Evolutionary conservation across 2,329 filamentous ascomycete species (phyloP).

Genomic region (Harringtonia aguacate): DNA sequence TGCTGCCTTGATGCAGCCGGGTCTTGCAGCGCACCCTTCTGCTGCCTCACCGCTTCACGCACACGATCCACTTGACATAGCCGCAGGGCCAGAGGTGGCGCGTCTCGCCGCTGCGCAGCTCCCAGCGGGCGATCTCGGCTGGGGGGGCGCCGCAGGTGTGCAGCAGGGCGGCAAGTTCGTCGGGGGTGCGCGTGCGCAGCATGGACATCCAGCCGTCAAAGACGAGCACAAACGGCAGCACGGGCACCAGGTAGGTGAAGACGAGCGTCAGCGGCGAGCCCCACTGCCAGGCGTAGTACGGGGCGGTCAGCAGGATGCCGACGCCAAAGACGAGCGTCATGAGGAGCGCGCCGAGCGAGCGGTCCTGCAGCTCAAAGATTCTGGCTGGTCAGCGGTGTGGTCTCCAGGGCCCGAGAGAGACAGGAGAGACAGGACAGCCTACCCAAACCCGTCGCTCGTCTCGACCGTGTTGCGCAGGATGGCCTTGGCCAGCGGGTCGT

Average conservation of each 20-base stretch:
- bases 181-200: conserved; percentile 54
- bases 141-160: conserved; percentile 35
- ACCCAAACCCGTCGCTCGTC: conserved; percentile 55
- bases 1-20: too few species aligned
- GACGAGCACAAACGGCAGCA: conserved; percentile 55
- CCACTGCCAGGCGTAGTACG: conserved; percentile 42
- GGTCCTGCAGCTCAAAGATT: conserved; percentile 67
- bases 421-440: conserved; percentile 7
- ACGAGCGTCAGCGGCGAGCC: conserved; percentile 44
- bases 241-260: conserved; percentile 55
- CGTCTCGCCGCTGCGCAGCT: conserved; percentile 34
- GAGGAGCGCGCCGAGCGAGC: conserved; percentile 42
- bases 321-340: conserved; percentile 41
- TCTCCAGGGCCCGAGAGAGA: too few species aligned
- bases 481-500: conserved; percentile 46
- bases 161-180: conserved; percentile 52
- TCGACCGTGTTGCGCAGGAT: conserved; percentile 55
- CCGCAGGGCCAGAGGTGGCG: conserved; percentile 40
- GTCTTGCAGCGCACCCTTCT: not conserved
- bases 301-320: conserved; percentile 38
- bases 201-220: conserved; percentile 61
- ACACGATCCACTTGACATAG: conserved; percentile 41
- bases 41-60: conserved; percentile 22
- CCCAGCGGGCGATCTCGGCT: conserved; percentile 28
- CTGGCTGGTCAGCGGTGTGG: conserved; percentile 16